Conservation (phyloP, 2,329 filamentous ascomycete genomes). For the Phyllosticta ampelicida region DNA sequence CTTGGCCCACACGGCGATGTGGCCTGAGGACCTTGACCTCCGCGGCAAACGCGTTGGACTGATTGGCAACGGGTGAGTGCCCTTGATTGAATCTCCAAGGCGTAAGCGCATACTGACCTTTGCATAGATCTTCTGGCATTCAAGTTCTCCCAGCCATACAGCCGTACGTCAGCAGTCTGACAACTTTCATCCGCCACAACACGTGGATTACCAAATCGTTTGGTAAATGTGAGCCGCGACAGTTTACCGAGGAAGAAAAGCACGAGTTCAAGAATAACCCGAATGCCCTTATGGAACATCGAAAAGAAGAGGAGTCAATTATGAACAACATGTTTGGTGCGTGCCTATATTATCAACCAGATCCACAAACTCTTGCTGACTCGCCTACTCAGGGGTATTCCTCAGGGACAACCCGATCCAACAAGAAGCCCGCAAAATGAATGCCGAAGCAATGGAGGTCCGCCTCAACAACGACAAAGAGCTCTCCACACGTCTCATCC, state of each 20-base stretch:
- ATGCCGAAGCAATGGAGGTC: conserved; percentile 33
- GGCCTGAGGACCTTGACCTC: conserved; percentile 42
- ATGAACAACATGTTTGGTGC: conserved; percentile 37
- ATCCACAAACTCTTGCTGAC: not conserved
- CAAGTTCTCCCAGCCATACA: conserved; percentile 43
- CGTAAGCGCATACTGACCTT: conserved; percentile 14
- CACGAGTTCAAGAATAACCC: conserved; percentile 33
- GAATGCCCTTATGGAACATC: conserved; percentile 29
- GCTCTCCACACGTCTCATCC: conserved; percentile 35
- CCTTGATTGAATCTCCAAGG: conserved; percentile 18
- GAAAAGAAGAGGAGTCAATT: conserved; percentile 35
- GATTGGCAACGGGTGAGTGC: conserved; percentile 39
- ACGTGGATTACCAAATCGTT: conserved; percentile 40
- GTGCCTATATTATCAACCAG: not conserved
- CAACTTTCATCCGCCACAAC: conserved; percentile 41
- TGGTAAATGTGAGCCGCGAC: conserved; percentile 31
- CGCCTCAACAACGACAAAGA: conserved; percentile 29
- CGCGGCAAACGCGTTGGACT: conserved; percentile 39
- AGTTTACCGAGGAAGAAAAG: conserved; percentile 33
- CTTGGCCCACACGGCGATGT: conserved; percentile 46
- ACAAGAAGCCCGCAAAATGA: conserved; percentile 29
- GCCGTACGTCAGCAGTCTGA: conserved; percentile 33
- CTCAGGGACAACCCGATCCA: conserved; percentile 32
- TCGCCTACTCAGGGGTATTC: conserved; percentile 23
- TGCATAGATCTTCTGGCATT: conserved; percentile 41